These are phyloP conservation scores for Musa beccarii DNA, from an alignment of 176 grass and related monocot genomes.

Conservation along the genomic window DNA sequence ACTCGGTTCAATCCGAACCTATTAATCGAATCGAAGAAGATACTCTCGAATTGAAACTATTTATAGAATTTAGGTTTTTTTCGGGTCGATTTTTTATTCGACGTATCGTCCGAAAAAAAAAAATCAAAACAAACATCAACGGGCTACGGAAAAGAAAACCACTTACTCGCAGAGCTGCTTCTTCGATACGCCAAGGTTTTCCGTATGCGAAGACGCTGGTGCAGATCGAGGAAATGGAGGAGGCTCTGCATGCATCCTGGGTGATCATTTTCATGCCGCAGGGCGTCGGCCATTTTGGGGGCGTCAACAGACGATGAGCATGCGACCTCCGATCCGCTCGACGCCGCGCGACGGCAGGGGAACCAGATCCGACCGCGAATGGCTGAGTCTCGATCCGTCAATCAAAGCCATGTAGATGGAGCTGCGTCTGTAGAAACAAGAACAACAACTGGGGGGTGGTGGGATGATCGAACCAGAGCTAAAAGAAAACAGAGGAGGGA, in stretches of 20 bases:
- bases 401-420: neutral
- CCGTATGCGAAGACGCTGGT: conserved; percentile 33
- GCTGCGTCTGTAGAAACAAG: neutral
- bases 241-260: conserved; percentile 49
- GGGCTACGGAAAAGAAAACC: no score
- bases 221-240: conserved; percentile 54
- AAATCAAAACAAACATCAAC: neutral
- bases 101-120: neutral
- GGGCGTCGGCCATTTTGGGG: conserved; percentile 34
- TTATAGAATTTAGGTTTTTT: no score
- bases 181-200: conserved; percentile 38
- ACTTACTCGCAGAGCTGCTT: conserved; percentile 33
- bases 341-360: no score
- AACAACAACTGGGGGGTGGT: neutral
- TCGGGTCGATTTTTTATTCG: no score
- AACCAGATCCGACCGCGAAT: no score
- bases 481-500: neutral
- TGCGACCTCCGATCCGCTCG: neutral
- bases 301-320: conserved; percentile 3
- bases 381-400: neutral
- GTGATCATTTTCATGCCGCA: conserved; percentile 13
- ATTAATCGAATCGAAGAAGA: no score
- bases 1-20: neutral
- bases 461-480: no score
- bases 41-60: no score